Base-by-base conservation (phyloP, 352 stramenopile genomes). In the Paralagenidium karlingii region DNA sequence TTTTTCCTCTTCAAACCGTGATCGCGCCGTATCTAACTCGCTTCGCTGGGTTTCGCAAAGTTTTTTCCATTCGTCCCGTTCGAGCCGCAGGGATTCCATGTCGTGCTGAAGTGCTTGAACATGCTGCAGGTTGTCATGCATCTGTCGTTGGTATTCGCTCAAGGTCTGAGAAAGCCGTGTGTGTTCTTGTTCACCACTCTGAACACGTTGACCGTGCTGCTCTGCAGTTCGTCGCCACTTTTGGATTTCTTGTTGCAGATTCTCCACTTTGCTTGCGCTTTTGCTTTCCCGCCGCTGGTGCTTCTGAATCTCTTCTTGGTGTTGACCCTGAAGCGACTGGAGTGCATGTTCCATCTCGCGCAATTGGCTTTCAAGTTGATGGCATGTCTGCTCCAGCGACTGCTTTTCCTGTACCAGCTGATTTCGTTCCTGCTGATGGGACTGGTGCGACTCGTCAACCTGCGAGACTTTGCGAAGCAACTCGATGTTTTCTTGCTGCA, bases 71-170 rank as follows among this genome's bases (percentile, higher is more conserved):
- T 36, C 30, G 7, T 8, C 16, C 30, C 22, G 19, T 30, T 19
- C 18, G 12, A 32, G 33, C 29, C 30, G 26, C 22, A 32, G 16
- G 1, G 22, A 21, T 13, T 45, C 13, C 27, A 22, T 26, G 12
- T 43, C 20, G 22, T 29, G 11, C 19, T 24, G 21, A 12, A 15
- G 2, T 24, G 51, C 32, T 13, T 39, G 31, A 11, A 41, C 45
- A 13, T 46, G 43, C 33, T 55, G 31, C n/a, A 78, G 32, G 20
- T 65, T 53, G 16, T 24, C 42, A 24, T 71, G 47, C 8, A 50
- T 57, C 22, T 63, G 45, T n/a, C n/a, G n/a, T n/a, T n/a, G n/a
- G n/a, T n/a, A n/a, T n/a, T n/a, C n/a, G n/a, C n/a, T n/a, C n/a
- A n/a, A n/a, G n/a, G n/a, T n/a, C n/a, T n/a, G 22, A 36, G 30